Conservation (phyloP, 345 rosid genomes). For the Mercurialis annua region DNA sequence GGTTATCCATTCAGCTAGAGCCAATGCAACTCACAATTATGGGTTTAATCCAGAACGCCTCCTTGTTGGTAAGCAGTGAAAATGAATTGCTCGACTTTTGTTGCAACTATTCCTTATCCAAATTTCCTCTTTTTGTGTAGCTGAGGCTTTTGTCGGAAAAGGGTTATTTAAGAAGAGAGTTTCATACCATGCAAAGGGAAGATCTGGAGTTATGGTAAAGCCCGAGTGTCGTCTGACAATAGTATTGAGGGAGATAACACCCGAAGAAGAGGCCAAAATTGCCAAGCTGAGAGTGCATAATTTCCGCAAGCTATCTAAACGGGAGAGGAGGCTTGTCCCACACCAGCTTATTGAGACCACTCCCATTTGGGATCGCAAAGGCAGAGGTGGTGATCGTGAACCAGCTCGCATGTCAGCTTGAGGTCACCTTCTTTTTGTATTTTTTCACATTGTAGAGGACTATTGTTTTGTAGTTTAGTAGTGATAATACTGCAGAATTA, state of each 20-base stretch:
- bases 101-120: background rate
- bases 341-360: constrained; percentile 79
- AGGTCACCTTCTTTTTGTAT: background rate
- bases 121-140: constrained; percentile 28
- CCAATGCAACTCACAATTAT: constrained; percentile 91
- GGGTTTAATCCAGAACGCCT: constrained; percentile 81
- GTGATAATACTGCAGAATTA: background rate
- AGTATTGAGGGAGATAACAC: constrained; percentile 73
- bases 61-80: constrained; percentile 61
- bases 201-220: constrained; percentile 49
- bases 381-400: constrained; percentile 23
- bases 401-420: constrained; percentile 1
- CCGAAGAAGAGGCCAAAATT: constrained; percentile 84
- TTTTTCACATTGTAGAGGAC: background rate
- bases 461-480: background rate
- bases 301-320: constrained; percentile 70
- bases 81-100: background rate
- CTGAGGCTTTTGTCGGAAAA: constrained; percentile 93
- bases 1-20: constrained; percentile 94
- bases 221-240: constrained; percentile 77
- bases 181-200: constrained; percentile 63
- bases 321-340: constrained; percentile 68
- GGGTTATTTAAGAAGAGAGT: constrained; percentile 66
- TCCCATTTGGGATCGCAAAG: constrained; percentile 77
- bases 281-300: constrained; percentile 75